Evolutionary conservation across 1,284 basidiomycete genomes (phyloP).

Genomic region (Baeospora myosura): DNA sequence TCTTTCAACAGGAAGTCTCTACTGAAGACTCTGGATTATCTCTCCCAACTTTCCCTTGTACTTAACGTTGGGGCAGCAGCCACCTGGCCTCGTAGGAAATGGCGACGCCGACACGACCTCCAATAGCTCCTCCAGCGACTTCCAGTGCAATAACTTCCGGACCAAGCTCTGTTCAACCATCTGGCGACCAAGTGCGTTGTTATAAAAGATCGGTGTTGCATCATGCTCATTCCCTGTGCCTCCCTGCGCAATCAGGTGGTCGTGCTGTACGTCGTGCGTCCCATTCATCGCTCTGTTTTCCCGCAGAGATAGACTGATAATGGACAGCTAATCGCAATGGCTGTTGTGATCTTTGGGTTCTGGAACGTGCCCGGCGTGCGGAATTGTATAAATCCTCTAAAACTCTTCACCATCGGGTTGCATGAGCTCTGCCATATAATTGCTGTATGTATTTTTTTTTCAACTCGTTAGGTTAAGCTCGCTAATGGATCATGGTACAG

Average conservation of each 20-base stretch:
- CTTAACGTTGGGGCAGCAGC: no score
- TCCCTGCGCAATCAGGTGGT: conserved; percentile 49
- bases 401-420: conserved; percentile 77
- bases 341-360: conserved; percentile 72
- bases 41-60: no score
- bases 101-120: conserved; percentile 16
- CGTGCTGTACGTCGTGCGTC: conserved; percentile 66
- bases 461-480: background rate
- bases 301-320: background rate
- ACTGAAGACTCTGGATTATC: no score
- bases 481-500: conserved; percentile 27
- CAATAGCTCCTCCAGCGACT: conserved; percentile 23
- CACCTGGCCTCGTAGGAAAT: conserved; percentile 8
- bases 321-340: conserved; percentile 64
- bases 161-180: conserved; percentile 29
- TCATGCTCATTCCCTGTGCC: conserved; percentile 1
- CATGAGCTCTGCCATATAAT: conserved; percentile 79
- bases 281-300: conserved; percentile 5
- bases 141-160: conserved; percentile 12
- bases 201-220: conserved; percentile 4
- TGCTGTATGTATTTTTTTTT: conserved; percentile 39
- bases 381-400: conserved; percentile 70
- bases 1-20: no score
- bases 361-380: conserved; percentile 76
- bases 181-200: conserved; percentile 35